phyloP scores from a whole-genome alignment of 2,329 filamentous ascomycete species.

The Sporothrix brunneoviolacea region DNA sequence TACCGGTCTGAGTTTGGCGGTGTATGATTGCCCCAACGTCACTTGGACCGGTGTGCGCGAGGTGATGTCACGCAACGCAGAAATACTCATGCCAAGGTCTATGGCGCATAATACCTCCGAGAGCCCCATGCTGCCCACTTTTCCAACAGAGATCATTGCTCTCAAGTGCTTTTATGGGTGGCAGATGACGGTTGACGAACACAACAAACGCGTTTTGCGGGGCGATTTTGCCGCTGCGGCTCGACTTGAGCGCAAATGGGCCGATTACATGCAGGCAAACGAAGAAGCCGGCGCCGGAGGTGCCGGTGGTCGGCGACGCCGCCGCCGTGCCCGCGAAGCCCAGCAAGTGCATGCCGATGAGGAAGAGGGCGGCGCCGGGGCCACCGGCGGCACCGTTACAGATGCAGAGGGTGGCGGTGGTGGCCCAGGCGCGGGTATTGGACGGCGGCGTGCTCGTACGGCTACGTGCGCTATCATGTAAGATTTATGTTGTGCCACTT shows the following conservation, averaged over 20 bases:
- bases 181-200: slow-evolving; percentile 91
- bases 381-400: slow-evolving; percentile 40
- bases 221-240: slow-evolving; percentile 69
- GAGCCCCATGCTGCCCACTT: slow-evolving; percentile 34
- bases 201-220: slow-evolving; percentile 75
- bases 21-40: slow-evolving; percentile 87
- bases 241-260: slow-evolving; percentile 85
- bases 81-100: slow-evolving; percentile 48
- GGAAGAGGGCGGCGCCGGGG: slow-evolving; percentile 57
- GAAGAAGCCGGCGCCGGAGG: slow-evolving; percentile 73
- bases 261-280: slow-evolving; percentile 85
- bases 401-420: slow-evolving; percentile 59
- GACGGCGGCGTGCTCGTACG: slow-evolving; percentile 18
- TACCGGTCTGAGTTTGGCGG: slow-evolving; percentile 66
- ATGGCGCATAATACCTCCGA: slow-evolving; percentile 21
- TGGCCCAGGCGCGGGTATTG: slow-evolving; percentile 38
- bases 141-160: slow-evolving; percentile 71
- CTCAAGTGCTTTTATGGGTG: slow-evolving; percentile 94
- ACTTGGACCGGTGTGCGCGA: slow-evolving; percentile 90
- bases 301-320: slow-evolving; percentile 58
- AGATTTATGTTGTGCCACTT: not conserved
- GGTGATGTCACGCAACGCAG: slow-evolving; percentile 76
- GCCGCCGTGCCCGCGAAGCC: slow-evolving; percentile 74
- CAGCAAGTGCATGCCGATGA: slow-evolving; percentile 75
- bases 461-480: slow-evolving; percentile 23